Conservation (phyloP, 2,329 filamentous ascomycete species). For the Colletotrichum coccodes region DNA sequence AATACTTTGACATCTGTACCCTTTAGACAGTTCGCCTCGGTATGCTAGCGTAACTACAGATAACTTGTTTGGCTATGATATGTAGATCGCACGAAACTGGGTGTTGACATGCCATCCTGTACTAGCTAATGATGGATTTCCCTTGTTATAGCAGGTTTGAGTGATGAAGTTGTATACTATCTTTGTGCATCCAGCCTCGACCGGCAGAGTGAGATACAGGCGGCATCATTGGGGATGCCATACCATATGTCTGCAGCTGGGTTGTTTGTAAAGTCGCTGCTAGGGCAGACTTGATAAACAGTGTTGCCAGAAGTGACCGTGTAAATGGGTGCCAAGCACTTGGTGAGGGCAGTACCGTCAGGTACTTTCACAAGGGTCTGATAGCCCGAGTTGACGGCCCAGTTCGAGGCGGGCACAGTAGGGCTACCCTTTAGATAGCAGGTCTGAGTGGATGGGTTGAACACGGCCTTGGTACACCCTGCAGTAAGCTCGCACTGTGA, state of each 20-base stretch:
- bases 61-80: no score
- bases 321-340: slow-evolving; percentile 14
- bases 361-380: slow-evolving; percentile 13
- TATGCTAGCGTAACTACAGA: no score
- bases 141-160: slow-evolving; percentile 22
- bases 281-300: slow-evolving; percentile 11
- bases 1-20: no score
- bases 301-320: neutral
- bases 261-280: slow-evolving; percentile 24
- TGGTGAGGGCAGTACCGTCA: slow-evolving; percentile 4
- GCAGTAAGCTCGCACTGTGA: neutral
- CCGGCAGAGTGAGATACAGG: slow-evolving; percentile 7
- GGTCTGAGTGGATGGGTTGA: neutral
- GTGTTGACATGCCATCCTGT: slow-evolving; percentile 19
- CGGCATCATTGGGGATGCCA: neutral
- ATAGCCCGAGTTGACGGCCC: slow-evolving; percentile 7
- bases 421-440: slow-evolving; percentile 19
- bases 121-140: slow-evolving; percentile 9
- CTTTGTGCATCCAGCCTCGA: slow-evolving; percentile 12
- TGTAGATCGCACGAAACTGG: slow-evolving; percentile 18
- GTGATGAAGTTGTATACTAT: slow-evolving; percentile 15
- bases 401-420: slow-evolving; percentile 8
- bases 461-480: slow-evolving; percentile 15
- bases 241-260: slow-evolving; percentile 20
- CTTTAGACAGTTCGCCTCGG: no score